phyloP scores from a whole-genome alignment of 805 yeast species.

The Osmozyma mogii region DNA sequence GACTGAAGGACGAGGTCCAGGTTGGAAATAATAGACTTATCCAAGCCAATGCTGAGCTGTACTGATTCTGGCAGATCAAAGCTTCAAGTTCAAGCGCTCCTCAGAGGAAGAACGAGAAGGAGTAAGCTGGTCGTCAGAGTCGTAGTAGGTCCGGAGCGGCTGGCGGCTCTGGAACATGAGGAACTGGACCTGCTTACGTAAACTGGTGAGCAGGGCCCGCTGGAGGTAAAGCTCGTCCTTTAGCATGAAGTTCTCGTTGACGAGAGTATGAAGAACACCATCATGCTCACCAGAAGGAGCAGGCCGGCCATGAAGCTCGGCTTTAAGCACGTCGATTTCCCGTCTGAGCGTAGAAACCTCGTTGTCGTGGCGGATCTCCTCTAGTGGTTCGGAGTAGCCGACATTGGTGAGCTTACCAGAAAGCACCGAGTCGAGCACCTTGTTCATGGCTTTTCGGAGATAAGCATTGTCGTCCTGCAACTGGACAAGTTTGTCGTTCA shows the following conservation, averaged over 20 bases:
- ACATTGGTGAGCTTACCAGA: constrained; percentile 45
- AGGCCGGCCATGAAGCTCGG: constrained; percentile 33
- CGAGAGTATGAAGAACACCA: too few species aligned
- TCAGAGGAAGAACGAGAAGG: too few species aligned
- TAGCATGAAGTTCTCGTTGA: constrained; percentile 31
- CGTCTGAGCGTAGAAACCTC: too few species aligned
- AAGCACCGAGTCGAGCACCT: constrained; percentile 37
- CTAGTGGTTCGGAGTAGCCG: constrained; percentile 40
- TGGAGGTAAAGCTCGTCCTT: constrained; percentile 42
- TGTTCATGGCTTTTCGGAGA: constrained; percentile 37
- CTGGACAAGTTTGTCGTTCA: constrained; percentile 18
- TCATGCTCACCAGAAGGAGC: constrained; percentile 27
- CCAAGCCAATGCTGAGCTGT: too few species aligned
- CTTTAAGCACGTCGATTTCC: constrained; percentile 38
- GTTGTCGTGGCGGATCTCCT: constrained; percentile 35
- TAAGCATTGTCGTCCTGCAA: constrained; percentile 29
- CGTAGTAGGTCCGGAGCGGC: too few species aligned
- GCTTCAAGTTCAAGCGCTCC: too few species aligned
- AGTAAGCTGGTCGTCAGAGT: too few species aligned
- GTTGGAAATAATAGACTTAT: too few species aligned
- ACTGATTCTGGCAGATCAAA: too few species aligned
- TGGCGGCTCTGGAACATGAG: too few species aligned
- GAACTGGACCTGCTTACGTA: constrained; percentile 46
- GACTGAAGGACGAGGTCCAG: too few species aligned
- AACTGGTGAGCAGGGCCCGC: constrained; percentile 34